phyloP scores from a whole-genome alignment of 2,329 filamentous ascomycete genomes.

The Colletotrichum chlorophyti region DNA sequence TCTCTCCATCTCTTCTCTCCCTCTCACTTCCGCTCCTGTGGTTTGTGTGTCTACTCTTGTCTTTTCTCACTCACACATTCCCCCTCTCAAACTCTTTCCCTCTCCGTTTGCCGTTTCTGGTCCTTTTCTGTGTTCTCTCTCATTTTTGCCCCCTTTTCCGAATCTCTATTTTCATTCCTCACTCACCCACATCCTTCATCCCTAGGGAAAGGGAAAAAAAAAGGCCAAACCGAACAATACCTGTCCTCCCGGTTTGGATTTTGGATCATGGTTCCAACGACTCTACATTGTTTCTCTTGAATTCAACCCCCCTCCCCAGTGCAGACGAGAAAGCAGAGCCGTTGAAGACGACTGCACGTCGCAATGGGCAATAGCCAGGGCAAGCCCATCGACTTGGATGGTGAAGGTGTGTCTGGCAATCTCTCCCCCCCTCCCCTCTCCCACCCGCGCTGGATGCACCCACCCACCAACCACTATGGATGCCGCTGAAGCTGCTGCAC shows the following conservation, averaged over 20 bases:
- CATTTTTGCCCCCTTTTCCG: conserved; percentile 6
- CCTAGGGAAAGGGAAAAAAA: no score
- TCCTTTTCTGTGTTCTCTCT: conserved; percentile 19
- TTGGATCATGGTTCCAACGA: conserved; percentile 27
- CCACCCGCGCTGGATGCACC: conserved; percentile 4
- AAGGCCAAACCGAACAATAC: neutral
- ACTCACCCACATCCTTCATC: conserved; percentile 7
- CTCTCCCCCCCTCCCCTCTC: no score
- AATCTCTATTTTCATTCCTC: neutral
- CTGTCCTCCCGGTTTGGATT: conserved; percentile 4
- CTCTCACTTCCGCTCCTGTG: neutral
- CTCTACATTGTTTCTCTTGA: conserved; percentile 16
- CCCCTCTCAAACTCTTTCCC: no score
- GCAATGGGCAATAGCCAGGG: conserved; percentile 93
- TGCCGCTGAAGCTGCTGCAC: neutral
- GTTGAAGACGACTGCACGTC: conserved; percentile 30
- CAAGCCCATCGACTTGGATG: conserved; percentile 89
- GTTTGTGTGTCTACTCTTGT: no score
- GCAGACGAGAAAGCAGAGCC: conserved; percentile 28
- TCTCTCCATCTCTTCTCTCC: neutral
- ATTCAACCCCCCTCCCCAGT: conserved; percentile 26
- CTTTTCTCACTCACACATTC: no score
- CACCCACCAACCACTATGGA: neutral
- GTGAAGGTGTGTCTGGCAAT: conserved; percentile 74
- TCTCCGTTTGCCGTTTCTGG: conserved; percentile 13